Percentiles rank a stretch among this genome's conserved stretches.
phyloP scores from a whole-genome alignment of 176 grass and related monocot genomes.

The Triticum turgidum region DNA sequence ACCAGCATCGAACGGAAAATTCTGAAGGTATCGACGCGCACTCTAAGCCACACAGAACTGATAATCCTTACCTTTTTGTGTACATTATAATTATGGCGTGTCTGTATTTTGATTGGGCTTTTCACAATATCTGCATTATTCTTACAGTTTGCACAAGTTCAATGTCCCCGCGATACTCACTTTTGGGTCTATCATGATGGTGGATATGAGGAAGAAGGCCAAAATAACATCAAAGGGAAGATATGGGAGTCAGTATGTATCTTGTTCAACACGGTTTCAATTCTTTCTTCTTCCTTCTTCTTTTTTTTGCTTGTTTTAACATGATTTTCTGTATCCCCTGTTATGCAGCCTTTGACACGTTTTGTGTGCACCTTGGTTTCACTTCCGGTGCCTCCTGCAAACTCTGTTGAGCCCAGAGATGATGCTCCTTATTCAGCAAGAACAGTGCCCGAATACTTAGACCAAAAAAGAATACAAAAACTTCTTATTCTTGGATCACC shows the following conservation, averaged over 20 bases:
- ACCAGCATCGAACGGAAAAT: slow-evolving; percentile 76
- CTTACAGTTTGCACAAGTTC: slow-evolving; percentile 76
- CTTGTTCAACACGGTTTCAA: slow-evolving; percentile 13
- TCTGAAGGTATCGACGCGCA: slow-evolving; percentile 50
- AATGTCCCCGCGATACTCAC: slow-evolving; percentile 92
- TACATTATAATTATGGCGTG: neutral
- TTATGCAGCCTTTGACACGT: slow-evolving; percentile 61
- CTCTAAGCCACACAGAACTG: neutral
- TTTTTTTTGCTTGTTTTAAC: neutral
- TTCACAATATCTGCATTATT: neutral
- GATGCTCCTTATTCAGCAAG: slow-evolving; percentile 63
- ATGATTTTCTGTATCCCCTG: neutral
- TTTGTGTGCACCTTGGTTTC: slow-evolving; percentile 76
- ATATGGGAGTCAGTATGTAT: slow-evolving; percentile 86
- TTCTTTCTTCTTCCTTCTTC: neutral
- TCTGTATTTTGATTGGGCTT: neutral
- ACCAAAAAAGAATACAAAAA: slow-evolving; percentile 81
- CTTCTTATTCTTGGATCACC: slow-evolving; percentile 86
- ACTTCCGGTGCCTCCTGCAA: slow-evolving; percentile 70
- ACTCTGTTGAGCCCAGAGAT: slow-evolving; percentile 39
- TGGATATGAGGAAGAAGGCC: slow-evolving; percentile 94
- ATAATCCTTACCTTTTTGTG: neutral
- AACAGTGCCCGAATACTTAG: slow-evolving; percentile 68
- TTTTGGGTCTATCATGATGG: slow-evolving; percentile 99
- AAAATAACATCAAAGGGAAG: slow-evolving; percentile 95